Base-by-base conservation (phyloP, 1,284 basidiomycete species). In the Sporisorium scitamineum region DNA sequence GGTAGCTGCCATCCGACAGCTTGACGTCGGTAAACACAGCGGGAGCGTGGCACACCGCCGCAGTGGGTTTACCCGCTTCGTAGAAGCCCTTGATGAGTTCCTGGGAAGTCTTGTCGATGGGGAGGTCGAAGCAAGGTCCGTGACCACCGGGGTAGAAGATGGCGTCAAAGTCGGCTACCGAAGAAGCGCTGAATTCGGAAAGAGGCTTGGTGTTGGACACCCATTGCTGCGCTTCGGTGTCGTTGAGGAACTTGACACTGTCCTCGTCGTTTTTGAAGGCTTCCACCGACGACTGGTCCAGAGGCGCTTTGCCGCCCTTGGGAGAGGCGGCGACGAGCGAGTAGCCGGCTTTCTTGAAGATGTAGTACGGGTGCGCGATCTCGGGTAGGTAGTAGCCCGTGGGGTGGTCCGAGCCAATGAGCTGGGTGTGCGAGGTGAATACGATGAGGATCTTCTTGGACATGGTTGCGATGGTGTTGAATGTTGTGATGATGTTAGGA, bases 311-410 rank as follows among this genome's bases (percentile, higher is more conserved):
- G 24, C 92, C 89, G 0, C 92, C 92, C 8, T 85, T 87, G 20
- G 92, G 92, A 1, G 91, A 87, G 7, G 92, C 92, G 80, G 92
- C 91, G 68, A 91, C 91, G 80, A 94, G 90, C 24, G 86, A 82
- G 80, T 87, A 88, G 76, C 91, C 88, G 2, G 89, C 80, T 14
- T 64, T 87, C 13, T 88, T 85, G 54, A 94, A 88, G 61, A 89
- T 85, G 81, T 92, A 92, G 87, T 92, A 94, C 0, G 93, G 92
- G 84, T 94, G 92, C 1, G 92, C 92, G 13, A 91, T 91, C 84
- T 93, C 73, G 47, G 73, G 64, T 5, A 73, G 66, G 62, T 85
- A 86, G 88, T 74, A 86, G 88, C 86, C 91, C 2, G 90, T 92
- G n/a, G 86, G 87, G 7, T 79, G 83, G 52, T 89, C 90, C 14